Conservation (phyloP, 169 alveolate genomes). For the Cyclospora cayetanensis region DNA sequence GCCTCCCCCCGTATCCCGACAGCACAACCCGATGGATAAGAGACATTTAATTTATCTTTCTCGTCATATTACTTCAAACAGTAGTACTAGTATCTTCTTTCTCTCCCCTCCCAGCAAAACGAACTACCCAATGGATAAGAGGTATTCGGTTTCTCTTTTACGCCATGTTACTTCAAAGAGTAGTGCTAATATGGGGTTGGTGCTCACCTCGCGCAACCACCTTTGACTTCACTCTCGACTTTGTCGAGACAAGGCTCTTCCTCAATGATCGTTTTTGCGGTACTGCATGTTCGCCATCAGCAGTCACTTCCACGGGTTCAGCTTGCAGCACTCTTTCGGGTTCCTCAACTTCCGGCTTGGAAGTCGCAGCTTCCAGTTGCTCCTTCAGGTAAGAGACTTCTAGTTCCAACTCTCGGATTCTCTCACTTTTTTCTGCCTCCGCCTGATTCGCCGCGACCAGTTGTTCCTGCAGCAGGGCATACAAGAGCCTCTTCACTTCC, state of each 20-base stretch:
- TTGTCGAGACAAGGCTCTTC: conserved; percentile 8
- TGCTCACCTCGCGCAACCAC: conserved; percentile 24
- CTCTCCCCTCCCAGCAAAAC: too few relatives aligned
- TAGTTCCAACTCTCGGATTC: conserved; percentile 34
- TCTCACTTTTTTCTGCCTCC: conserved; percentile 53
- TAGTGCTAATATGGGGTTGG: too few relatives aligned
- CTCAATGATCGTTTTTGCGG: background rate
- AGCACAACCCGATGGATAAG: too few relatives aligned
- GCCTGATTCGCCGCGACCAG: conserved; percentile 50
- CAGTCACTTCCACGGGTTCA: conserved; percentile 6
- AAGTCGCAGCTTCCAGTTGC: conserved; percentile 31
- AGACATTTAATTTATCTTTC: too few relatives aligned
- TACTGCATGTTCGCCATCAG: conserved; percentile 30
- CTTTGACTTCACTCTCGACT: conserved; percentile 25
- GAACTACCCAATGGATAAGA: too few relatives aligned
- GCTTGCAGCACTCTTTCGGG: background rate
- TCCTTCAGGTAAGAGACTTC: background rate
- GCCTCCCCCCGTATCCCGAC: too few relatives aligned
- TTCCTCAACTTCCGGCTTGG: conserved; percentile 27
- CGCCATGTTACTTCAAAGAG: too few relatives aligned
- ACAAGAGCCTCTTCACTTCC: conserved; percentile 62
- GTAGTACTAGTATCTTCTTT: too few relatives aligned
- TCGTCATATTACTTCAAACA: too few relatives aligned
- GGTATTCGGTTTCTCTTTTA: too few relatives aligned
- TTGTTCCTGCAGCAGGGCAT: conserved; percentile 14